These are phyloP conservation scores for Fagopyrum tataricum DNA, from an alignment of 148 eudicot species.

Conservation along the genomic window DNA sequence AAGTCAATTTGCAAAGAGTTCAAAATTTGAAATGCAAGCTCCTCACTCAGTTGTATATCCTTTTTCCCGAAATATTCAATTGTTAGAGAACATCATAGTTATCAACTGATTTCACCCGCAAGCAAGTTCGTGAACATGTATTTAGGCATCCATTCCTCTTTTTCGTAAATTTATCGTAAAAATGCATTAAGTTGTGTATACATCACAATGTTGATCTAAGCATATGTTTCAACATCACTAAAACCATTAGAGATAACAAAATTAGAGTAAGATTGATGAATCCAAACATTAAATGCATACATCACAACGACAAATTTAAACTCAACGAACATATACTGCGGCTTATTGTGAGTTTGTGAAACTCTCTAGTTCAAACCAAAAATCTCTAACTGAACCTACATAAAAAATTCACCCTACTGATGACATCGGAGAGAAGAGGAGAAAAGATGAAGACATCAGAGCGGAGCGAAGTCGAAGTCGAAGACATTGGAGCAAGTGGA, in stretches of 20 bases:
- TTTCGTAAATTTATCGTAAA: background rate
- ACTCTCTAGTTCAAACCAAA: too few species aligned
- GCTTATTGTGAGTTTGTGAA: background rate
- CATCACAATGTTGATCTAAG: background rate
- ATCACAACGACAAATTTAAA: background rate
- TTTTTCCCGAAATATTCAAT: too few species aligned
- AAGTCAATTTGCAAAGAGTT: too few species aligned
- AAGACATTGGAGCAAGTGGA: too few species aligned
- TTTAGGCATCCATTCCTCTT: background rate
- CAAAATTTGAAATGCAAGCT: too few species aligned
- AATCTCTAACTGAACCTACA: background rate
- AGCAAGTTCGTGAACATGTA: conserved; percentile 3
- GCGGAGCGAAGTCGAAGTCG: too few species aligned
- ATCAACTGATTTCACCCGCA: conserved; percentile 79
- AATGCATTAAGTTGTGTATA: background rate
- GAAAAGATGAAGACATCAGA: too few species aligned
- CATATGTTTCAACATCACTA: conserved; percentile 9
- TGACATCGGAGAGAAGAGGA: too few species aligned
- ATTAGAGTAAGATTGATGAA: background rate
- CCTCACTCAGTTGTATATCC: too few species aligned
- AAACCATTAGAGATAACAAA: background rate
- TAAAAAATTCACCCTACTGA: too few species aligned
- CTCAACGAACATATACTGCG: background rate
- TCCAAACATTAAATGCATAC: background rate
- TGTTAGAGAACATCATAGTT: too few species aligned